Evolutionary conservation across 768 basidiomycete genomes (phyloP).

Genomic region (Collybiopsis luxurians): DNA sequence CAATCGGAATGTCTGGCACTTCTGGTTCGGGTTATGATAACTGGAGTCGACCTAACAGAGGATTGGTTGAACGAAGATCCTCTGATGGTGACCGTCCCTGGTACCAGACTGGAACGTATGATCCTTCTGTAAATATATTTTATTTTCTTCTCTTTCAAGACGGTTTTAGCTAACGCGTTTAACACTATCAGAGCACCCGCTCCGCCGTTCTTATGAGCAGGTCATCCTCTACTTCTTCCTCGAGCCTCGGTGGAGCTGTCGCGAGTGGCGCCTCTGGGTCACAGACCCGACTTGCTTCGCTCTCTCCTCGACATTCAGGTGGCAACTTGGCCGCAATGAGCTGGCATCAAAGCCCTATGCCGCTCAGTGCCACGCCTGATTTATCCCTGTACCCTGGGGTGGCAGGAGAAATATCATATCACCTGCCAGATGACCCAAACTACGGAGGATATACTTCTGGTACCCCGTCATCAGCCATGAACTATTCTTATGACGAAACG

Average conservation of each 20-base stretch:
- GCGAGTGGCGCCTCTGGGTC: neutral
- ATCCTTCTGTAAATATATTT: neutral
- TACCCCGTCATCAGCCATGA: neutral
- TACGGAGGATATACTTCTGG: conserved; percentile 3
- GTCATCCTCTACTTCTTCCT: neutral
- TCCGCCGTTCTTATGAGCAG: neutral
- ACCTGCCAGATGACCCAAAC: neutral
- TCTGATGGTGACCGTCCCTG: conserved; percentile 35
- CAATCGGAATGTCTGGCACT: conserved; percentile 32
- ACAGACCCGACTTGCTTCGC: neutral
- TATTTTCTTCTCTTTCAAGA: neutral
- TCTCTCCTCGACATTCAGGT: neutral
- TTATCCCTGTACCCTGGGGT: neutral
- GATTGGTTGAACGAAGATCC: conserved; percentile 32
- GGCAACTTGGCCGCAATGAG: neutral
- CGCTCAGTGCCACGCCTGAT: neutral
- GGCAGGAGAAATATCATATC: conserved; percentile 1
- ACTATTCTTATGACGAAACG: conserved; percentile 1
- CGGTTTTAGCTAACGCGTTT: neutral
- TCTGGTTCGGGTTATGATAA: conserved; percentile 15
- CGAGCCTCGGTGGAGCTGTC: neutral
- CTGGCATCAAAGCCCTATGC: neutral
- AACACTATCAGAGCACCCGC: neutral
- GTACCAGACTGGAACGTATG: conserved; percentile 15
- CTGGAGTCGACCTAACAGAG: conserved; percentile 3